These are phyloP conservation scores for Suhomyces tanzawaensis DNA, from an alignment of 805 yeast genomes.

Conservation along the genomic window DNA sequence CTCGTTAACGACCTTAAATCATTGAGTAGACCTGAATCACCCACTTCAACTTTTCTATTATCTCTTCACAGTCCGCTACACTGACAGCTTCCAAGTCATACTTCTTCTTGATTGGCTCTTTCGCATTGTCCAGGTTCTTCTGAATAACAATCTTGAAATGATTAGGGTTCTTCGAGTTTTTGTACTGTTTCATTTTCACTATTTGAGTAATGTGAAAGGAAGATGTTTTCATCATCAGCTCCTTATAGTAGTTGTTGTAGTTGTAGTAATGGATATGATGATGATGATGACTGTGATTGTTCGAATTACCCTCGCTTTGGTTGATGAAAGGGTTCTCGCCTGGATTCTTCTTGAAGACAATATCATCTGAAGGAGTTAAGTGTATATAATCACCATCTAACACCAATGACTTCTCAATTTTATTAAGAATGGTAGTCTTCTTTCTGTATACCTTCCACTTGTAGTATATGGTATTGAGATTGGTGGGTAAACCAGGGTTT, in stretches of 20 bases:
- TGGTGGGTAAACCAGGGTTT: slow-evolving; percentile 31
- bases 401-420: slow-evolving; percentile 80
- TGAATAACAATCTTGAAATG: slow-evolving; percentile 77
- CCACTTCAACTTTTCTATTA: slow-evolving; percentile 65
- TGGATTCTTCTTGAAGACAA: slow-evolving; percentile 38
- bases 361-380: slow-evolving; percentile 80
- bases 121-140: slow-evolving; percentile 29
- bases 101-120: slow-evolving; percentile 64
- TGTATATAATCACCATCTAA: slow-evolving; percentile 94
- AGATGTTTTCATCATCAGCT: slow-evolving; percentile 76
- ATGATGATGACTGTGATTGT: slow-evolving; percentile 20
- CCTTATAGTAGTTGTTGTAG: slow-evolving; percentile 47
- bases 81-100: slow-evolving; percentile 77
- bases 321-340: slow-evolving; percentile 32
- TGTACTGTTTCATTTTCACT: slow-evolving; percentile 68
- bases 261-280: slow-evolving; percentile 39
- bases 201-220: slow-evolving; percentile 84
- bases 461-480: slow-evolving; percentile 59
- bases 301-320: slow-evolving; percentile 3
- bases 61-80: slow-evolving; percentile 62
- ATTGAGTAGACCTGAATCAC: slow-evolving; percentile 54
- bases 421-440: slow-evolving; percentile 75
- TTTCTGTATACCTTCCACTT: slow-evolving; percentile 88
- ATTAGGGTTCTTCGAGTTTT: slow-evolving; percentile 57
- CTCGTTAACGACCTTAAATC: no score